Percentiles rank a stretch among this genome's conserved stretches.
Conservation (phyloP, 1,284 basidiomycete species). For the Leccinum insolens region DNA sequence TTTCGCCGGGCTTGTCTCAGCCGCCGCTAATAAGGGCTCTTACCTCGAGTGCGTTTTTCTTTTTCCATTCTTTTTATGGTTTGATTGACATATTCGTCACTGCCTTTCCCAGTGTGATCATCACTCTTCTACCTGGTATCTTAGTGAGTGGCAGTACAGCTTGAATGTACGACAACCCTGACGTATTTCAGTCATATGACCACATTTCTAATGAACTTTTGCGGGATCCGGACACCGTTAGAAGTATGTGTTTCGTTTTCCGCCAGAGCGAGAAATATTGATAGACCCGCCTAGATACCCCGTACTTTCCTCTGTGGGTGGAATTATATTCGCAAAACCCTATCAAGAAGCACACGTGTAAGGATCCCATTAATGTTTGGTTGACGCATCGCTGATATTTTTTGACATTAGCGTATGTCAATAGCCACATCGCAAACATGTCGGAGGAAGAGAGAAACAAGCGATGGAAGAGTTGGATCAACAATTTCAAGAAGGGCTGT, state of each 20-base stretch:
- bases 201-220: conserved; percentile 9
- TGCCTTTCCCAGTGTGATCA: conserved; percentile 8
- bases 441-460: neutral
- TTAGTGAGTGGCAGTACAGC: neutral
- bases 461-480: neutral
- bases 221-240: conserved; percentile 3
- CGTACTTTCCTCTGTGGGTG: conserved; percentile 10
- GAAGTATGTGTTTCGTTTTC: conserved; percentile 6
- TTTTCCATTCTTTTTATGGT: neutral
- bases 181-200: conserved; percentile 12
- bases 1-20: conserved; percentile 2
- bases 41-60: conserved; percentile 17
- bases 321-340: neutral
- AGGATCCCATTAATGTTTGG: neutral
- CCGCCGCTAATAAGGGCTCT: neutral
- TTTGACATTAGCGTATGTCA: conserved; percentile 11
- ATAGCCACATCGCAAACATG: conserved; percentile 5
- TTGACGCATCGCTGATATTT: neutral
- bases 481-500: conserved; percentile 8
- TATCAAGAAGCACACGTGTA: conserved; percentile 5
- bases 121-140: conserved; percentile 16
- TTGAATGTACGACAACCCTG: neutral
- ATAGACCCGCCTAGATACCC: conserved; percentile 4
- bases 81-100: neutral
- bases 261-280: too few relatives aligned